A percentile compares a stretch with the other conserved stretches of the same genome.
Evolutionary conservation across 768 basidiomycete species (phyloP).

Genomic region (Leccinum aurantiacum): DNA sequence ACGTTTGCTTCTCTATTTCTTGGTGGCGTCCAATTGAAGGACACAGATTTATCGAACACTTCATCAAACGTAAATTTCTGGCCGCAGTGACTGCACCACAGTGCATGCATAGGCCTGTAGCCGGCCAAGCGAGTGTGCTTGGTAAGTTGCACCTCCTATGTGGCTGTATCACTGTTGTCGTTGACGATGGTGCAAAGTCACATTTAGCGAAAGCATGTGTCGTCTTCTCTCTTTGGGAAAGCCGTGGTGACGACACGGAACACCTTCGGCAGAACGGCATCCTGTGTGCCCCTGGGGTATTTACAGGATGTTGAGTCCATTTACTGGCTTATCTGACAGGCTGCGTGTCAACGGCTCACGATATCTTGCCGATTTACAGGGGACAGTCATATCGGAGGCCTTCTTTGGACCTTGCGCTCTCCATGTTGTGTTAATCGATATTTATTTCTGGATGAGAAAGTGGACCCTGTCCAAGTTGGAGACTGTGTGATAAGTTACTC

Average conservation of each 20-base stretch:
- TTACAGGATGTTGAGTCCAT: conserved; percentile 1
- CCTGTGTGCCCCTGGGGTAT: background rate
- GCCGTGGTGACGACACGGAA: conserved; percentile 4
- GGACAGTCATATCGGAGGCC: conserved; percentile 3
- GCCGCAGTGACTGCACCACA: conserved; percentile 4
- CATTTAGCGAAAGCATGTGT: background rate
- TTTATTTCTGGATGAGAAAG: conserved; percentile 18
- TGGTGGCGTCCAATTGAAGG: background rate
- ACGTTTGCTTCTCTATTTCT: background rate
- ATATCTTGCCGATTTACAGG: conserved; percentile 1
- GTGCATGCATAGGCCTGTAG: background rate
- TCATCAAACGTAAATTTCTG: conserved; percentile 11
- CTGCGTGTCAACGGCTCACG: background rate
- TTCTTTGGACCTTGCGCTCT: conserved; percentile 1
- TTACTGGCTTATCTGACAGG: conserved; percentile 1
- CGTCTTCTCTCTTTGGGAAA: background rate
- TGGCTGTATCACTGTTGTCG: background rate
- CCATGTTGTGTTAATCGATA: background rate
- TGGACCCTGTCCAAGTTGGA: conserved; percentile 6
- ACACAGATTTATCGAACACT: conserved; percentile 1
- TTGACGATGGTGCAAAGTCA: background rate
- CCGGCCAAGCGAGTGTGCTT: background rate
- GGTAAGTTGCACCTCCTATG: conserved; percentile 8
- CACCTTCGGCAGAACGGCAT: conserved; percentile 8
- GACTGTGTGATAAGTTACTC: conserved; percentile 5